A percentile compares a stretch with the other conserved stretches of the same genome.
phyloP scores from a whole-genome alignment of 2,329 filamentous ascomycete species.

The Colletotrichum sp. region DNA sequence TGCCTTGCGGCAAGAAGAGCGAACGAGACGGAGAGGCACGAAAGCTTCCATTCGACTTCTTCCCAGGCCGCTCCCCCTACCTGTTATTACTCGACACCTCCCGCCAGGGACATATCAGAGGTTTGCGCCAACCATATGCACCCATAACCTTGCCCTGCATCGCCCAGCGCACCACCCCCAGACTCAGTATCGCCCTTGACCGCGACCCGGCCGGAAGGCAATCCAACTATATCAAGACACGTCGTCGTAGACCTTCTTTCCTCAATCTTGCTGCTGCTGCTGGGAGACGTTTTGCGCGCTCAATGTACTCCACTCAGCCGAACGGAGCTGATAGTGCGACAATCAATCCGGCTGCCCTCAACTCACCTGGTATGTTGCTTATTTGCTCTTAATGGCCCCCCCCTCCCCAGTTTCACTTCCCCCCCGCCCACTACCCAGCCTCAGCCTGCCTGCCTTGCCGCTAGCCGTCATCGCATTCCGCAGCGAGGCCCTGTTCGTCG shows the following conservation, averaged over 20 bases:
- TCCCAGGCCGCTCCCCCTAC: neutral
- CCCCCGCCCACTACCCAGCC: conserved; percentile 14
- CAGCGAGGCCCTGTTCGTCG: neutral
- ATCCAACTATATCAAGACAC: conserved; percentile 68
- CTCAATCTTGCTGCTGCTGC: conserved; percentile 38
- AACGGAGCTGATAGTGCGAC: conserved; percentile 85
- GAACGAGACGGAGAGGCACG: neutral
- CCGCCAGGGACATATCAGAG: conserved; percentile 19
- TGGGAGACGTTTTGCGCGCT: conserved; percentile 35
- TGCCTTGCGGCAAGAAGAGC: neutral
- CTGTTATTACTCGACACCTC: conserved; percentile 14
- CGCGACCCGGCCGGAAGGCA: conserved; percentile 37
- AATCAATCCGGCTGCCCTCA: conserved; percentile 89
- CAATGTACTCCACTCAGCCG: conserved; percentile 66
- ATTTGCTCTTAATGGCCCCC: conserved; percentile 25
- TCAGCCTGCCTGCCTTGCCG: conserved; percentile 6
- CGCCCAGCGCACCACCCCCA: conserved; percentile 43
- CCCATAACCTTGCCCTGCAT: conserved; percentile 50
- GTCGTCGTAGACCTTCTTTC: conserved; percentile 56
- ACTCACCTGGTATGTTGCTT: conserved; percentile 71
- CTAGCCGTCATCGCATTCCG: conserved; percentile 22
- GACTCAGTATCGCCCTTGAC: conserved; percentile 31
- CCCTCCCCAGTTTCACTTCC: conserved; percentile 1
- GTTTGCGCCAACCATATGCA: conserved; percentile 57
- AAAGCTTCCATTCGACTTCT: conserved; percentile 21